These are phyloP conservation scores for Phialophora expanda DNA, from an alignment of 2,329 filamentous ascomycete genomes.

Conservation along the genomic window DNA sequence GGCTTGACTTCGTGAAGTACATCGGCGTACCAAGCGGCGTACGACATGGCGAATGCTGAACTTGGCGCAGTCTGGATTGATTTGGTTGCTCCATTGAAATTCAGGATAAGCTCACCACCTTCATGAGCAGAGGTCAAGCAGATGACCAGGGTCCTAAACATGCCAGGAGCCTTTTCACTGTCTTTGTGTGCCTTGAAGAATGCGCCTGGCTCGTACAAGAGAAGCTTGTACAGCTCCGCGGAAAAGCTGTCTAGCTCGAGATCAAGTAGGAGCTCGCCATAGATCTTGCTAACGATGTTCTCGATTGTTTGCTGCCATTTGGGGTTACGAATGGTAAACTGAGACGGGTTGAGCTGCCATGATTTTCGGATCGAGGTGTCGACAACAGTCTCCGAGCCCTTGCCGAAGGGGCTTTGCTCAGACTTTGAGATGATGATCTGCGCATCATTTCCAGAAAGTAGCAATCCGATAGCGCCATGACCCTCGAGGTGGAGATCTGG, in stretches of 20 bases:
- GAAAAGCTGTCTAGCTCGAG: constrained; percentile 40
- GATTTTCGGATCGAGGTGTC: constrained; percentile 52
- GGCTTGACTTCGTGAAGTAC: constrained; percentile 59
- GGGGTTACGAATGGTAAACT: constrained; percentile 49
- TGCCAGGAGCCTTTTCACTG: constrained; percentile 54
- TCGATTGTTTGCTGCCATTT: constrained; percentile 42
- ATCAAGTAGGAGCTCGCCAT: constrained; percentile 19
- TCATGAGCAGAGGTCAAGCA: constrained; percentile 55
- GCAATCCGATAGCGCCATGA: constrained; percentile 34
- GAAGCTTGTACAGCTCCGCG: constrained; percentile 55
- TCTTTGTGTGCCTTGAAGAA: constrained; percentile 57
- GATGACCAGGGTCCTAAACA: constrained; percentile 59
- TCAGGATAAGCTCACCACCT: constrained; percentile 55
- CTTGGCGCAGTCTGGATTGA: constrained; percentile 42
- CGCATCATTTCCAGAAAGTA: constrained; percentile 33
- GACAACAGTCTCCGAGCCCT: constrained; percentile 49
- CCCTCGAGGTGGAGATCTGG: constrained; percentile 33
- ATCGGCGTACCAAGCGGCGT: constrained; percentile 57
- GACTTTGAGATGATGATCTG: constrained; percentile 34
- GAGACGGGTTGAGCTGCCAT: constrained; percentile 50
- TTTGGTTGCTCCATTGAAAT: constrained; percentile 46
- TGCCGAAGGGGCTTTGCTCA: constrained; percentile 45
- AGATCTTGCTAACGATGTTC: constrained; percentile 8
- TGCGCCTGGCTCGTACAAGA: constrained; percentile 58
- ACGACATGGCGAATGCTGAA: constrained; percentile 42